Conservation (phyloP, 176 grass and related monocot species). For the Chloris gayana region DNA sequence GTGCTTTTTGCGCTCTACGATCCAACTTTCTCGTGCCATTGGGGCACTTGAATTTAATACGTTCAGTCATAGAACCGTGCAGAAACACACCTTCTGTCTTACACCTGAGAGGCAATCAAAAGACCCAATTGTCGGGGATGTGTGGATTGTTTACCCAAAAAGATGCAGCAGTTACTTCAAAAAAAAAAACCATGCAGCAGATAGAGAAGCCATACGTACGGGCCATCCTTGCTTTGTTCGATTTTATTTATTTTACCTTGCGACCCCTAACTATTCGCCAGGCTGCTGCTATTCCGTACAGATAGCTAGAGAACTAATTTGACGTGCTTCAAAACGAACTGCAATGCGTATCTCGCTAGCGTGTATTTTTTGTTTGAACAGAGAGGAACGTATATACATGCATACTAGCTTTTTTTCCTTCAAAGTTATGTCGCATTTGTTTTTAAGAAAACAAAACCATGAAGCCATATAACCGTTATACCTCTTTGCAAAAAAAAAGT, state of each 20-base stretch:
- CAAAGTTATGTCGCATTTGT: neutral
- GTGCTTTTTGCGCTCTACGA: conserved; percentile 49
- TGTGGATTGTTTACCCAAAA: conserved; percentile 40
- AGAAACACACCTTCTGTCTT: conserved; percentile 32
- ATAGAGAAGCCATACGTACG: neutral
- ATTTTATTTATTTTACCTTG: conserved; percentile 2
- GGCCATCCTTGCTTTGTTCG: conserved; percentile 28
- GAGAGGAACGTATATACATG: neutral
- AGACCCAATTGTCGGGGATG: conserved; percentile 37
- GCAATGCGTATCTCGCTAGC: too few relatives aligned
- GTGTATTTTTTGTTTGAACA: neutral
- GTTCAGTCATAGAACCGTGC: conserved; percentile 21
- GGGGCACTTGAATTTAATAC: conserved; percentile 54
- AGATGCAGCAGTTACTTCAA: conserved; percentile 44
- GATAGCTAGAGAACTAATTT: neutral
- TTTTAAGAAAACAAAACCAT: neutral
- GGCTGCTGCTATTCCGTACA: neutral
- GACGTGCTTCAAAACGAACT: neutral
- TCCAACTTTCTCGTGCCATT: conserved; percentile 52
- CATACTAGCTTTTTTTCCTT: neutral
- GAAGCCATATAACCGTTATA: neutral
- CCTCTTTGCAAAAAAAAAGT: too few relatives aligned
- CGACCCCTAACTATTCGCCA: neutral
- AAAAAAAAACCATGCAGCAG: too few relatives aligned
- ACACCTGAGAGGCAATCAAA: conserved; percentile 52